These are phyloP conservation scores for Acacia melanoxylon DNA, from an alignment of 306 rosid species.

Conservation along the genomic window DNA sequence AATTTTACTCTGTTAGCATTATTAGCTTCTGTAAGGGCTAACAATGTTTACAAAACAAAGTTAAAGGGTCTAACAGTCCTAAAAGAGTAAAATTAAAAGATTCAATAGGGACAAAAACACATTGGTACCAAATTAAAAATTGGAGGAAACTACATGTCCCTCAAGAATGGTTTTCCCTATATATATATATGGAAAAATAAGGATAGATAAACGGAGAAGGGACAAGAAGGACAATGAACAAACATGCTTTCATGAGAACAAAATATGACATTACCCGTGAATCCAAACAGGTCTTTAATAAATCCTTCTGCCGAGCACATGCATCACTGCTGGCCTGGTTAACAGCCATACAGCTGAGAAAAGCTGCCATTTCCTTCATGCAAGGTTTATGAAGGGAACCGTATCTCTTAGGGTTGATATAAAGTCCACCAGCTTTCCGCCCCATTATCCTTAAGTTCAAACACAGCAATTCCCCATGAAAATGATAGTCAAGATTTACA, in stretches of 20 bases:
- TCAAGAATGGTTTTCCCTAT: too few relatives aligned
- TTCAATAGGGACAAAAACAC: too few relatives aligned
- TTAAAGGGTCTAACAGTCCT: too few relatives aligned
- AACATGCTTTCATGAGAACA: slow-evolving; percentile 4
- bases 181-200: too few relatives aligned
- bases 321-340: slow-evolving; percentile 43
- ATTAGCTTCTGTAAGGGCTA: too few relatives aligned
- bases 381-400: slow-evolving; percentile 77
- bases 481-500: slow-evolving; percentile 1
- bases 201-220: not conserved
- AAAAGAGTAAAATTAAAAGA: too few relatives aligned
- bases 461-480: slow-evolving; percentile 29
- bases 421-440: slow-evolving; percentile 67
- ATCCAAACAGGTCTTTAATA: slow-evolving; percentile 64
- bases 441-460: slow-evolving; percentile 59
- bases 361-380: slow-evolving; percentile 81
- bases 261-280: slow-evolving; percentile 57
- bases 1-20: too few relatives aligned
- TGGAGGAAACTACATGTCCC: too few relatives aligned
- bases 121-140: too few relatives aligned
- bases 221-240: not conserved
- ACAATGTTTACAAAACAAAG: too few relatives aligned
- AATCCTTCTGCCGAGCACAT: slow-evolving; percentile 62
- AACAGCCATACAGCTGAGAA: slow-evolving; percentile 74
- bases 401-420: slow-evolving; percentile 76